A percentile compares a stretch with the other conserved stretches of the same genome.
These are phyloP conservation scores for Corymbia calophylla DNA, from an alignment of 441 rosid genomes.

Conservation along the genomic window DNA sequence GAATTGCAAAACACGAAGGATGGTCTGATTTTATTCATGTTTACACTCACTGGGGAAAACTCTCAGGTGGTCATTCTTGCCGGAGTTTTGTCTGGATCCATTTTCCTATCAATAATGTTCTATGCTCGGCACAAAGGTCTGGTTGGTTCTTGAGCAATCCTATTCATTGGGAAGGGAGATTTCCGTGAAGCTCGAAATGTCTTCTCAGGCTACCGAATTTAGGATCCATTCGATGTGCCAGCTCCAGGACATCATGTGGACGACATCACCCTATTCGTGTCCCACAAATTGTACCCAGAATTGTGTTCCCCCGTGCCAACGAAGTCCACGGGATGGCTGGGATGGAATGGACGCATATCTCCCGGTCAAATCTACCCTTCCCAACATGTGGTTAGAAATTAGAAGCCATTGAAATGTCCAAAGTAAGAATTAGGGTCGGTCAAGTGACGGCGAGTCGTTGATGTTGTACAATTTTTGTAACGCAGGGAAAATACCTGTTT, in stretches of 20 bases:
- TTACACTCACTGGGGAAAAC: not conserved
- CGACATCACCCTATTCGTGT: not conserved
- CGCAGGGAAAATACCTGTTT: not conserved
- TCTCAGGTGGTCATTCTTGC: conserved; percentile 54
- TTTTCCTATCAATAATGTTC: conserved; percentile 53
- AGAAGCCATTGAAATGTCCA: not conserved
- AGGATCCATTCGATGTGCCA: not conserved
- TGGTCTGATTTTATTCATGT: not conserved
- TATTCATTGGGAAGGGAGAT: not conserved
- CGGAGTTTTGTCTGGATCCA: conserved; percentile 21
- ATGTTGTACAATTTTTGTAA: not conserved
- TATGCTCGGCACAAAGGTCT: conserved; percentile 81
- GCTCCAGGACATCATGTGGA: not conserved
- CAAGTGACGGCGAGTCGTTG: not conserved
- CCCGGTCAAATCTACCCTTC: not conserved
- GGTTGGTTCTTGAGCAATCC: conserved; percentile 50
- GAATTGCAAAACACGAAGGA: not conserved
- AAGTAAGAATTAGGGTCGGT: not conserved
- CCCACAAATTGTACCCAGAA: not conserved
- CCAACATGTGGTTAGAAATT: not conserved
- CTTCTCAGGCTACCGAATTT: not conserved
- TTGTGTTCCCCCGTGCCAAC: not conserved
- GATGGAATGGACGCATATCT: not conserved
- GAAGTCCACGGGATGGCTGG: not conserved
- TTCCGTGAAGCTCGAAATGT: not conserved